phyloP scores from a whole-genome alignment of 1,284 basidiomycete species.

The Moesziomyces aphidis region DNA sequence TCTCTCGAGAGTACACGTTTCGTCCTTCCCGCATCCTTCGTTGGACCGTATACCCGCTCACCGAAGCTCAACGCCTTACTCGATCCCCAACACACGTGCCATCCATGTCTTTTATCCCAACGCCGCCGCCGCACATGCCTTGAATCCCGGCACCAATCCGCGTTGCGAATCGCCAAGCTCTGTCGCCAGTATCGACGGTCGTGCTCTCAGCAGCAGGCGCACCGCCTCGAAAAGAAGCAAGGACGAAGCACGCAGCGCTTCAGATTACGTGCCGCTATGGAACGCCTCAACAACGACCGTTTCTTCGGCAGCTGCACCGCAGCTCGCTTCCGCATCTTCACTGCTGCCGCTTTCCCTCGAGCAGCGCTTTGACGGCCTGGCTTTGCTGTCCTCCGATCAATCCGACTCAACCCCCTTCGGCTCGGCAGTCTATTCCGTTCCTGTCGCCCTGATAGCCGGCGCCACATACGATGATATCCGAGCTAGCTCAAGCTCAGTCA shows the following conservation, averaged over 20 bases:
- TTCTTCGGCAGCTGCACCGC: background rate
- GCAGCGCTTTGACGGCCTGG: conserved; percentile 1
- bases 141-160: conserved; percentile 1
- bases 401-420: background rate
- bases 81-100: conserved; percentile 14
- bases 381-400: conserved; percentile 3
- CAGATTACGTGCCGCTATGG: conserved; percentile 31
- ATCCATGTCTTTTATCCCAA: conserved; percentile 35
- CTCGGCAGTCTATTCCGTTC: conserved; percentile 9
- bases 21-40: conserved; percentile 12
- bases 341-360: conserved; percentile 4
- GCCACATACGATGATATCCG: background rate
- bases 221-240: background rate
- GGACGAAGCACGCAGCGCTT: background rate
- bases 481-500: no score
- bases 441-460: conserved; percentile 12
- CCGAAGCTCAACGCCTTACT: conserved; percentile 5
- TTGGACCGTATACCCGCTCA: conserved; percentile 14
- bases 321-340: background rate
- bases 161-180: conserved; percentile 2
- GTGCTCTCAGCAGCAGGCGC: conserved; percentile 1
- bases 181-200: conserved; percentile 3
- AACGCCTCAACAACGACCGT: conserved; percentile 14
- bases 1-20: conserved; percentile 6
- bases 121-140: conserved; percentile 23